Evolutionary conservation across 306 rosid genomes (phyloP).

Genomic region (Malus domestica): ASM211411v1 NC_041803.1:50684001-50684500

Average conservation of each 20-base stretch:
- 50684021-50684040: constrained; percentile 49
- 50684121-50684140: neutral
- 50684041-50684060: constrained; percentile 21
- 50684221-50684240: constrained; percentile 15
- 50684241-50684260: neutral
- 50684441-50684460: constrained; percentile 11
- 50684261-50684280: constrained; percentile 29
- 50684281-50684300: constrained; percentile 14
- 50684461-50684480: constrained; percentile 42
- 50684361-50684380: constrained; percentile 36
- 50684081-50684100: constrained; percentile 34
- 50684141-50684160: neutral
- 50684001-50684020: constrained; percentile 34
- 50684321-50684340: constrained; percentile 33
- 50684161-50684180: constrained; percentile 11
- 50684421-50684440: constrained; percentile 37
- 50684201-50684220: constrained; percentile 13
- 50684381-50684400: constrained; percentile 31
- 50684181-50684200: constrained; percentile 32
- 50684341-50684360: constrained; percentile 44
- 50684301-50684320: constrained; percentile 29
- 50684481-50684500: constrained; percentile 17
- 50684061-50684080: constrained; percentile 31
- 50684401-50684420: constrained; percentile 51
- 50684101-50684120: constrained; percentile 28